Percentiles rank a stretch among this genome's conserved stretches.
These are phyloP conservation scores for Fusarium poae DNA, from an alignment of 2,329 filamentous ascomycete genomes.

Conservation along the genomic window DNA sequence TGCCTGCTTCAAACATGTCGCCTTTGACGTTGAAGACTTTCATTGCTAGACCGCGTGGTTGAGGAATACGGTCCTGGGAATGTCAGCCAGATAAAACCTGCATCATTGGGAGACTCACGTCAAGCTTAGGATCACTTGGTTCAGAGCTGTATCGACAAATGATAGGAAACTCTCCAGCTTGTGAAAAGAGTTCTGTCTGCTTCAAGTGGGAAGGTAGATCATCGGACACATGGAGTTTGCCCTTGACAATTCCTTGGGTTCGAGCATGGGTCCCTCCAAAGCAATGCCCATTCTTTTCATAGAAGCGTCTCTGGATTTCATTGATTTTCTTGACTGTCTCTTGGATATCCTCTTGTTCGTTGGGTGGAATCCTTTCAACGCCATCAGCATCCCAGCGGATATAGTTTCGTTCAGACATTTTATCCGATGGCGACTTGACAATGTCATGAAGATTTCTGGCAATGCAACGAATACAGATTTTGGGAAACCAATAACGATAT, in stretches of 20 bases:
- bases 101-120: background rate
- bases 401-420: background rate
- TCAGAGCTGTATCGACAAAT: constrained; percentile 8
- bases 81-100: too few relatives aligned
- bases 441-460: too few relatives aligned
- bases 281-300: constrained; percentile 12
- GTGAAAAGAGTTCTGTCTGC: constrained; percentile 11
- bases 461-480: background rate
- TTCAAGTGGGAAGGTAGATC: constrained; percentile 7
- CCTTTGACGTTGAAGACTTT: constrained; percentile 9
- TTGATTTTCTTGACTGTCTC: background rate
- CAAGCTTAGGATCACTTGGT: constrained; percentile 5
- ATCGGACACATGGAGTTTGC: background rate
- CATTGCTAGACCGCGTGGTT: constrained; percentile 1
- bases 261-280: constrained; percentile 9
- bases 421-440: background rate
- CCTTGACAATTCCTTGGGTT: constrained; percentile 5
- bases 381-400: constrained; percentile 1
- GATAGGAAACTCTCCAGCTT: background rate
- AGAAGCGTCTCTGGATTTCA: constrained; percentile 6
- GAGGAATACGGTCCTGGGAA: constrained; percentile 3
- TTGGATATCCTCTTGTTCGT: background rate
- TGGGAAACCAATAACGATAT: background rate
- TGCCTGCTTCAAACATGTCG: constrained; percentile 3
- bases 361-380: background rate